These are phyloP conservation scores for Chrysanthemum seticuspe DNA, from an alignment of 129 eudicot species.

Conservation along the genomic window DNA sequence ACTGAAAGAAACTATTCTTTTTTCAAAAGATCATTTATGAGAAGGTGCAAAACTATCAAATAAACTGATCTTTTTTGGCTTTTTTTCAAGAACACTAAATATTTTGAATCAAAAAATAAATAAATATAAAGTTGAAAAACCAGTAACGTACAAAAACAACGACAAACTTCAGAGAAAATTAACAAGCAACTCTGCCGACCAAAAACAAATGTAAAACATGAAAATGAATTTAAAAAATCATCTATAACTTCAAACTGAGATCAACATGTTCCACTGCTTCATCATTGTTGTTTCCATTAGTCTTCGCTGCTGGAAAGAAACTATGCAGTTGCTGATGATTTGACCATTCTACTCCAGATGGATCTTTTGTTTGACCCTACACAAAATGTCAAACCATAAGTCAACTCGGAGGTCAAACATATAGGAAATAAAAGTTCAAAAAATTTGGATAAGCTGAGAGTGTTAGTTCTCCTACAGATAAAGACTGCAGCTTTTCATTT, in stretches of 20 bases:
- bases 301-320: slow-evolving; percentile 56
- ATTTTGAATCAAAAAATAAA: background rate
- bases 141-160: background rate
- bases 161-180: background rate
- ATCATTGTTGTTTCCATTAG: slow-evolving; percentile 28
- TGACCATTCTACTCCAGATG: slow-evolving; percentile 31
- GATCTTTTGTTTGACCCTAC: slow-evolving; percentile 40
- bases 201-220: background rate
- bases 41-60: background rate
- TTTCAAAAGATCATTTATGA: background rate
- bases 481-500: slow-evolving; percentile 32
- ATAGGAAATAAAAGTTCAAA: background rate
- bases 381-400: slow-evolving; percentile 11
- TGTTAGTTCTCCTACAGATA: slow-evolving; percentile 3
- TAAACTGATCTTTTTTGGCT: background rate
- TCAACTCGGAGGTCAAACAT: slow-evolving; percentile 7
- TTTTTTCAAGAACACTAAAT: slow-evolving; percentile 6
- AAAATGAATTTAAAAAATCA: background rate
- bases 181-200: slow-evolving; percentile 5
- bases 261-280: slow-evolving; percentile 59
- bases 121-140: background rate
- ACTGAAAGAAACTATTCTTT: background rate
- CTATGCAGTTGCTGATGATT: slow-evolving; percentile 44
- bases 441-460: slow-evolving; percentile 30
- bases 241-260: slow-evolving; percentile 63